These are phyloP conservation scores for Beauveria brongniartii DNA, from an alignment of 2,329 filamentous ascomycete species.

Conservation along the genomic window DNA sequence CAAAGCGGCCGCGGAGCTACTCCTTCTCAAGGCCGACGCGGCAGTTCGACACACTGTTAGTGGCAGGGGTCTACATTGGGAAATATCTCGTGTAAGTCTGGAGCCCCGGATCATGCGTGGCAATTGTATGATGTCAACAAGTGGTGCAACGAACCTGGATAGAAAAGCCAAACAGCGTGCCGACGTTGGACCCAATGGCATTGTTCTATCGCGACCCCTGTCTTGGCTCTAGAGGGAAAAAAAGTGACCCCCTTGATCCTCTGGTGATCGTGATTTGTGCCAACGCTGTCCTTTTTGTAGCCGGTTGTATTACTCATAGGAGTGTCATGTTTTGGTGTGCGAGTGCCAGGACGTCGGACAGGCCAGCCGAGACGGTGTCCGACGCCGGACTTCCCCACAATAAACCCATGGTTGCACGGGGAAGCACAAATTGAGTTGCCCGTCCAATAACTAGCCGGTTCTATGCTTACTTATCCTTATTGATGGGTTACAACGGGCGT, in stretches of 20 bases:
- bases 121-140: background rate
- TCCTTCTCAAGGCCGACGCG: background rate
- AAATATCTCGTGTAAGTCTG: background rate
- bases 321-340: constrained; percentile 1
- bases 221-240: background rate
- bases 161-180: background rate
- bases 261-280: background rate
- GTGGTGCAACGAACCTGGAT: background rate
- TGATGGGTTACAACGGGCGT: background rate
- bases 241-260: background rate
- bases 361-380: constrained; percentile 1
- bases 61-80: background rate
- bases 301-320: constrained; percentile 8
- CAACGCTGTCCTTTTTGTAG: constrained; percentile 3
- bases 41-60: background rate
- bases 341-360: background rate
- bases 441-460: background rate
- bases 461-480: background rate
- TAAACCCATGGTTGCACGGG: background rate
- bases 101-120: background rate
- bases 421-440: background rate
- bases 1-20: background rate
- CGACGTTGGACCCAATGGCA: background rate
- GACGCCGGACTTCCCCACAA: constrained; percentile 4
- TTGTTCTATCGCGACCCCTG: constrained; percentile 6